Evolutionary conservation across 352 stramenopile genomes (phyloP).

Genomic region (Peronospora destructor): DNA sequence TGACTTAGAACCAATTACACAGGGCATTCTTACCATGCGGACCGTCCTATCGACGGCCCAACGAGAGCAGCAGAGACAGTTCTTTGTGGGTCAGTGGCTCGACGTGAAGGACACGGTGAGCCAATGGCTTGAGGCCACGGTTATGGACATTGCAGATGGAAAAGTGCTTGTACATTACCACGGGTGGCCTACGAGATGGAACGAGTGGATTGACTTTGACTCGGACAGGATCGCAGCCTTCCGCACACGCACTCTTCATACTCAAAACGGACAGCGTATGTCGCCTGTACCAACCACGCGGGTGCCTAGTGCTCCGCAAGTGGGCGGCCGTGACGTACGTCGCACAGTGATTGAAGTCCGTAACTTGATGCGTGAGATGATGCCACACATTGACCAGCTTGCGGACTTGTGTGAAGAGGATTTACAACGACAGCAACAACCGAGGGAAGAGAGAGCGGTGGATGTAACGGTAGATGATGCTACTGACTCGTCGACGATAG

Average conservation of each 20-base stretch:
- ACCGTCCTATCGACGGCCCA: constrained; percentile 45
- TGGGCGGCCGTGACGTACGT: constrained; percentile 39
- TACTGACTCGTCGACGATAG: constrained; percentile 1
- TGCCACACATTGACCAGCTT: constrained; percentile 63
- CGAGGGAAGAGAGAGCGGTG: background rate
- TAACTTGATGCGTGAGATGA: constrained; percentile 61
- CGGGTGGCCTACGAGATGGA: constrained; percentile 94
- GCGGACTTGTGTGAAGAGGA: constrained; percentile 51
- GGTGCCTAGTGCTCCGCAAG: constrained; percentile 43
- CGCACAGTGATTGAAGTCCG: constrained; percentile 48
- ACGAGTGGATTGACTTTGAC: constrained; percentile 95
- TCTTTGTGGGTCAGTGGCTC: constrained; percentile 93
- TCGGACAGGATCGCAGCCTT: constrained; percentile 93
- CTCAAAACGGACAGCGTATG: constrained; percentile 37
- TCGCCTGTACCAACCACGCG: constrained; percentile 51
- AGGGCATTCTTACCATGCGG: constrained; percentile 47
- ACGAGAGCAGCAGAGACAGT: constrained; percentile 19
- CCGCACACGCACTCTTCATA: constrained; percentile 85
- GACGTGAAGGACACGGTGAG: constrained; percentile 97
- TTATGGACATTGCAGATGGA: constrained; percentile 84
- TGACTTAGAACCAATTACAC: constrained; percentile 51
- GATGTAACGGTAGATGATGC: background rate
- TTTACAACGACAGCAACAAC: constrained; percentile 12
- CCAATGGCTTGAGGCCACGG: constrained; percentile 96
- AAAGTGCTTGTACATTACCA: constrained; percentile 95